Conservation (phyloP, 768 basidiomycete genomes). For the Pisolithus tinctorius region DNA sequence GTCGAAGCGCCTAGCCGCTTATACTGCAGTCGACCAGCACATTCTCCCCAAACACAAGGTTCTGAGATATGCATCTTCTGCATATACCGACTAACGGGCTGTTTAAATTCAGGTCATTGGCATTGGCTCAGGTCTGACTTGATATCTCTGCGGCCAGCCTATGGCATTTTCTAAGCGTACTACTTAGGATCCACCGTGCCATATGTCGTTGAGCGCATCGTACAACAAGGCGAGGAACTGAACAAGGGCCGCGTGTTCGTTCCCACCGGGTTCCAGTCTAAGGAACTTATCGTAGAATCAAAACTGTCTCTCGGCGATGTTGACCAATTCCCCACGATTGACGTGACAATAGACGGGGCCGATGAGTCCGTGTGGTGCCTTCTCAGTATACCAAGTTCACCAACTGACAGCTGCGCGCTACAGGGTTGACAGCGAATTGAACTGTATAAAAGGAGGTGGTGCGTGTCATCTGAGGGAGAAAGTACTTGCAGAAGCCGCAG, state of each 20-base stretch:
- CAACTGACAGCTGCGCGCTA: background rate
- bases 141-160: background rate
- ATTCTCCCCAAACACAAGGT: conserved; percentile 80
- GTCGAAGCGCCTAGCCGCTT: conserved; percentile 88
- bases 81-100: background rate
- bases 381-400: background rate
- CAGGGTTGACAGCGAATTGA: conserved; percentile 81
- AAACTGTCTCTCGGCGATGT: conserved; percentile 80
- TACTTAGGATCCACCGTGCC: conserved; percentile 81
- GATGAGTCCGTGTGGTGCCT: conserved; percentile 64
- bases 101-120: conserved; percentile 59
- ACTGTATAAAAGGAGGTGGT: conserved; percentile 96
- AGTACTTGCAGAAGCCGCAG: conserved; percentile 93
- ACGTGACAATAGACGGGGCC: conserved; percentile 97
- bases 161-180: conserved; percentile 1
- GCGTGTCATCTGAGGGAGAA: conserved; percentile 97
- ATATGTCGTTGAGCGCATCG: conserved; percentile 93
- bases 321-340: conserved; percentile 81
- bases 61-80: conserved; percentile 13
- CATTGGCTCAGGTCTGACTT: conserved; percentile 66
- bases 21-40: conserved; percentile 89
- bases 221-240: conserved; percentile 66
- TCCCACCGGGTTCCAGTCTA: conserved; percentile 95
- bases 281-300: conserved; percentile 83
- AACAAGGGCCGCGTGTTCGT: conserved; percentile 85